Conservation (phyloP, 306 rosid species). For the Ziziphus jujuba region DNA sequence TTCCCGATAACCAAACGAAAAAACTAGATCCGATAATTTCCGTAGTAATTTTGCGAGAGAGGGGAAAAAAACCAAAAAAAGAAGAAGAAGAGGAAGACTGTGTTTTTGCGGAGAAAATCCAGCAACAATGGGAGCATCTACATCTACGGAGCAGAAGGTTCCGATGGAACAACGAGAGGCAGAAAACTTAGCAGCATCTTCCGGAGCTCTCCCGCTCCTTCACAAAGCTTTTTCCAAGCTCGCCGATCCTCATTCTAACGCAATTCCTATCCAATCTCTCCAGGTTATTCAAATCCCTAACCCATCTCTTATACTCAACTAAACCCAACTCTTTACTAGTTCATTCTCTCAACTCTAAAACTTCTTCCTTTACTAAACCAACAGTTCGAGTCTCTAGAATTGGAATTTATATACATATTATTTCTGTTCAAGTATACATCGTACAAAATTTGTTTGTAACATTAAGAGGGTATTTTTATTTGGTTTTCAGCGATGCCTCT, state of each 20-base stretch:
- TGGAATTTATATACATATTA: neutral
- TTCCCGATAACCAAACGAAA: too few relatives aligned
- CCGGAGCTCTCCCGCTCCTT: constrained; percentile 80
- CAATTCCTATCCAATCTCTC: constrained; percentile 48
- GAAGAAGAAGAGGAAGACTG: neutral
- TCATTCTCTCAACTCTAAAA: neutral
- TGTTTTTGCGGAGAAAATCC: constrained; percentile 16
- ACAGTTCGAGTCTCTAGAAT: neutral
- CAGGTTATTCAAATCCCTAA: constrained; percentile 38
- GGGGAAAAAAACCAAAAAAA: neutral
- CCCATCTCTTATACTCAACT: neutral
- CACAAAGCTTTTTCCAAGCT: constrained; percentile 64
- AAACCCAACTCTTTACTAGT: neutral
- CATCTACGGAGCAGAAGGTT: constrained; percentile 50
- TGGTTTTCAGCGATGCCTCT: constrained; percentile 59
- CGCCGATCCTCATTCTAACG: constrained; percentile 50
- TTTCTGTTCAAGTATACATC: neutral
- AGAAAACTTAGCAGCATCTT: constrained; percentile 63
- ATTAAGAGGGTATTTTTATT: neutral
- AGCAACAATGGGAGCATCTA: constrained; percentile 66
- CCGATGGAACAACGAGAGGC: constrained; percentile 63
- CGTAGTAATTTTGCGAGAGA: neutral
- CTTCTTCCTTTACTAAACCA: neutral
- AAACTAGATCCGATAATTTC: neutral
- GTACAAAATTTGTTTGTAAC: neutral